Conservation (phyloP, 768 basidiomycete species). For the Tulasnella sp. region DNA sequence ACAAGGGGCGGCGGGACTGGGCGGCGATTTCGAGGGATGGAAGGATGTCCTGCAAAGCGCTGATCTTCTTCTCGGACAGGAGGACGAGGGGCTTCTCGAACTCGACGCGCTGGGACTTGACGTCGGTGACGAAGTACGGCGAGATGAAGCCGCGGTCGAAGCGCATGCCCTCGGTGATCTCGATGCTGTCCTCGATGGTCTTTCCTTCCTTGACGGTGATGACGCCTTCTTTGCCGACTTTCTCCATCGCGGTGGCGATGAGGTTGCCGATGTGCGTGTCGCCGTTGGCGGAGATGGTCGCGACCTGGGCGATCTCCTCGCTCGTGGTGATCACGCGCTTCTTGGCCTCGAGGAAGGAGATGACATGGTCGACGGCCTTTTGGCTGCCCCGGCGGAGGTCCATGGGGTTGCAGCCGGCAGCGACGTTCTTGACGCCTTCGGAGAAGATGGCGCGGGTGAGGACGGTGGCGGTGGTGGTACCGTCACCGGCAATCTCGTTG, state of each 20-base stretch:
- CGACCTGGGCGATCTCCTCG: conserved; percentile 97
- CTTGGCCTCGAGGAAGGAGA: conserved; percentile 81
- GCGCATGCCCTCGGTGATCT: conserved; percentile 99
- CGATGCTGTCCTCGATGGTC: conserved; percentile 97
- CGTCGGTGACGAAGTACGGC: conserved; percentile 97
- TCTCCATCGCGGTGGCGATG: conserved; percentile 99
- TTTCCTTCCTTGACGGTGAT: conserved; percentile 99
- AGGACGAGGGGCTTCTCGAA: conserved; percentile 95
- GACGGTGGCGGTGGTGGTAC: conserved; percentile 96
- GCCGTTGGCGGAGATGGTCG: conserved; percentile 85
- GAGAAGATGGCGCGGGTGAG: conserved; percentile 96
- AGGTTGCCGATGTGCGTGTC: conserved; percentile 89
- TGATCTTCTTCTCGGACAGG: conserved; percentile 97
- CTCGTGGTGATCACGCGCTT: conserved; percentile 94
- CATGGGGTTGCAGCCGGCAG: conserved; percentile 99
- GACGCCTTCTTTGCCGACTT: conserved; percentile 98
- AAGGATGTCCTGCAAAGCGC: conserved; percentile 87
- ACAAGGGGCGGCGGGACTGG: conserved; percentile 74
- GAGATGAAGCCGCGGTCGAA: conserved; percentile 99
- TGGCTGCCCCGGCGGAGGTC: conserved; percentile 98
- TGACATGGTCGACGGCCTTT: conserved; percentile 92
- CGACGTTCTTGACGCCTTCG: conserved; percentile 98
- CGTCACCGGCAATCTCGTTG: conserved; percentile 95
- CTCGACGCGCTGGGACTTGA: conserved; percentile 93
- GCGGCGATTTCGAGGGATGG: conserved; percentile 73